These are phyloP conservation scores for Fomitopsis betulina DNA, from an alignment of 1,284 basidiomycete species.

Conservation along the genomic window DNA sequence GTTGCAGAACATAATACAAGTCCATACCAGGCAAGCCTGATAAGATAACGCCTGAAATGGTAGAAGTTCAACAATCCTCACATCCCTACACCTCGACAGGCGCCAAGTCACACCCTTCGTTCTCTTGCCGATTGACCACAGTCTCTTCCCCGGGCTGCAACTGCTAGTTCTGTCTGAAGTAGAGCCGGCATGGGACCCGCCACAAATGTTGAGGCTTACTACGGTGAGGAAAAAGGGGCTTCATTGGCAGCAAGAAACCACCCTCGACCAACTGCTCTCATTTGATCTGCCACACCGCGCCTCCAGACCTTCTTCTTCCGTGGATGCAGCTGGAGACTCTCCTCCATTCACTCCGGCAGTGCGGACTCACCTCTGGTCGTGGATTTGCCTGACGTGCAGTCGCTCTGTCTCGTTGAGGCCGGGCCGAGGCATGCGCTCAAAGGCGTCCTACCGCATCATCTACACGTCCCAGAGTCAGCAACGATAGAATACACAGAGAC, in stretches of 20 bases:
- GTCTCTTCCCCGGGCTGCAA: background rate
- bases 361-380: no score
- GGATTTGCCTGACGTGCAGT: no score
- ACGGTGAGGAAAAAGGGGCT: background rate
- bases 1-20: no score
- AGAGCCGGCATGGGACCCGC: background rate
- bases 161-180: background rate
- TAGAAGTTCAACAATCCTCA: no score
- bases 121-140: background rate
- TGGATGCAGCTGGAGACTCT: background rate
- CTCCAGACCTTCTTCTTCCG: background rate
- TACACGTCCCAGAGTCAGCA: no score
- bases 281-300: background rate
- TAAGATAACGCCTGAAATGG: no score
- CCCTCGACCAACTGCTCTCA: background rate
- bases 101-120: background rate
- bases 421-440: no score
- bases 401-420: no score
- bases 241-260: background rate
- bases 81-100: background rate
- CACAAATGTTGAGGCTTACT: background rate
- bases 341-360: no score
- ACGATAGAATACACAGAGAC: no score
- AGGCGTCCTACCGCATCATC: no score
- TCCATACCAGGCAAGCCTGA: no score